These are phyloP conservation scores for Talaromyces trachyspermus DNA, from an alignment of 495 filamentous ascomycete genomes.

Conservation along the genomic window DNA sequence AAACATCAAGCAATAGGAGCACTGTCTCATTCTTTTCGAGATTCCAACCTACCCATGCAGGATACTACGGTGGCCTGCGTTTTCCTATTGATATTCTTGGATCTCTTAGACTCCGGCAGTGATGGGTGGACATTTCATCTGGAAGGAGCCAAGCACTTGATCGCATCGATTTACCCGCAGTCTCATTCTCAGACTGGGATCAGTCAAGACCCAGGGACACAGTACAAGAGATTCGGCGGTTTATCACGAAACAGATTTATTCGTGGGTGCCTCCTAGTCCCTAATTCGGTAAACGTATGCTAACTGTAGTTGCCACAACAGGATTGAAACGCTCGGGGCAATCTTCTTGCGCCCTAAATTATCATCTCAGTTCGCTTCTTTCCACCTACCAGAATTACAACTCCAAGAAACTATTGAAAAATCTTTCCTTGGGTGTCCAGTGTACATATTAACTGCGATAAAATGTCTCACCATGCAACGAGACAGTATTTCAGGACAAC, in stretches of 20 bases:
- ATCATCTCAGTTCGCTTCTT: conserved; percentile 17
- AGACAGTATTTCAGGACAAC: conserved; percentile 20
- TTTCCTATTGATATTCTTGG: conserved; percentile 50
- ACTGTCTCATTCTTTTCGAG: conserved; percentile 24
- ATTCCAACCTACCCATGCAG: conserved; percentile 15
- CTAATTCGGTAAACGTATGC: too few species aligned
- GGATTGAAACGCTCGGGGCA: conserved; percentile 33
- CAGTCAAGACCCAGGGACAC: conserved; percentile 17
- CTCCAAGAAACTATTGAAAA: conserved; percentile 24
- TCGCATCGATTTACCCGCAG: conserved; percentile 14
- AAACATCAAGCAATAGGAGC: conserved; percentile 42
- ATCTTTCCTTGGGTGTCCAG: conserved; percentile 37
- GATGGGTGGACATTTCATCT: conserved; percentile 50
- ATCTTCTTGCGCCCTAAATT: conserved; percentile 38
- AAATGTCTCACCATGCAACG: conserved; percentile 25
- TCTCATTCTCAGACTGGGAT: conserved; percentile 13
- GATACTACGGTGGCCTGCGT: conserved; percentile 42
- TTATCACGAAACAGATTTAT: conserved; percentile 23
- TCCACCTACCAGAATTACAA: conserved; percentile 11
- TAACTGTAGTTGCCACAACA: conserved; percentile 16
- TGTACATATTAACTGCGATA: conserved; percentile 27
- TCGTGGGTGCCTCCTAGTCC: too few species aligned
- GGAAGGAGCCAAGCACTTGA: conserved; percentile 38
- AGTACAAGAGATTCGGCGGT: conserved; percentile 20
- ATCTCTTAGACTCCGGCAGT: conserved; percentile 49